Percentiles rank a stretch among this genome's conserved stretches.
Evolutionary conservation across 2,329 filamentous ascomycete genomes (phyloP).

Genomic region (Aureobasidium sp.): DNA sequence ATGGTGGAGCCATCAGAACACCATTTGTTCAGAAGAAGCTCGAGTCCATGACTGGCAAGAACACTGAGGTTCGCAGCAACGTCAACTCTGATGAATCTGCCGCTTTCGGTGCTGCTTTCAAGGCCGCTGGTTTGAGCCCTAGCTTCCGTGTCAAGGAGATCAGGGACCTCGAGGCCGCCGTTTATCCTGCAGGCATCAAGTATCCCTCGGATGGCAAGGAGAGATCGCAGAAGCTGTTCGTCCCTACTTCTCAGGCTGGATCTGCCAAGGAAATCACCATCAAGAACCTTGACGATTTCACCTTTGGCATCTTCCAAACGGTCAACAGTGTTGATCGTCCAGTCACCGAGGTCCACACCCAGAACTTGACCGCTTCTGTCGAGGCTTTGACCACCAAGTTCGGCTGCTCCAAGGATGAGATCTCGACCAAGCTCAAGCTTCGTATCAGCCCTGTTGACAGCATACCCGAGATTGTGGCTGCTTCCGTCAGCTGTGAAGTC

Average conservation of each 20-base stretch:
- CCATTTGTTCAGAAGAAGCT: constrained; percentile 90
- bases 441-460: constrained; percentile 65
- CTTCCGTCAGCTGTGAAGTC: constrained; percentile 77
- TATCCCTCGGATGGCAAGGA: constrained; percentile 59
- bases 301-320: constrained; percentile 71
- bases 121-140: constrained; percentile 82
- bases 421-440: constrained; percentile 71
- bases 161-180: constrained; percentile 64
- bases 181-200: constrained; percentile 66
- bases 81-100: constrained; percentile 97
- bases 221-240: constrained; percentile 76
- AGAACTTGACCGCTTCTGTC: constrained; percentile 81
- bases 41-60: constrained; percentile 62
- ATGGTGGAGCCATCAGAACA: constrained; percentile 82
- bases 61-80: constrained; percentile 78
- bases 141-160: constrained; percentile 99
- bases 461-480: constrained; percentile 67
- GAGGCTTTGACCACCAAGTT: constrained; percentile 68
- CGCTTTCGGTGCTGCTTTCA: constrained; percentile 91
- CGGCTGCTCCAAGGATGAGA: constrained; percentile 65
- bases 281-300: constrained; percentile 73
- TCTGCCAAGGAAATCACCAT: constrained; percentile 77
- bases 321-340: constrained; percentile 51
- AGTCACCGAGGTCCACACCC: constrained; percentile 60
- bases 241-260: constrained; percentile 65